Percentiles rank a stretch among this genome's conserved stretches.
Evolutionary conservation across 768 basidiomycete genomes (phyloP).

Genomic region (Leucocoprinus birnbaumii): DNA sequence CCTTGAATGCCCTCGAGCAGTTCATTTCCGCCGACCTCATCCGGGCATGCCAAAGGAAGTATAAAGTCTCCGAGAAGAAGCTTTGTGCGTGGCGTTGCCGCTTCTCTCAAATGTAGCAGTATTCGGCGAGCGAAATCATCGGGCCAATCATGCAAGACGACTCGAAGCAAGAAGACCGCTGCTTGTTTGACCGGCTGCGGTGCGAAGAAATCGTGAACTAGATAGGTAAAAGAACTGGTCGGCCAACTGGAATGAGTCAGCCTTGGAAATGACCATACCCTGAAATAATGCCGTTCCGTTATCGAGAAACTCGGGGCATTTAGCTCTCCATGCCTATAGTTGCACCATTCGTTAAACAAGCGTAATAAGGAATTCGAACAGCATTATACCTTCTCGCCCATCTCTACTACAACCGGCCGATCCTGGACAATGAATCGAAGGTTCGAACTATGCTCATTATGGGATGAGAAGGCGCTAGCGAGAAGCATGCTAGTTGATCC

Average conservation of each 20-base stretch:
- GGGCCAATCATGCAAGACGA: slow-evolving; percentile 66
- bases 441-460: slow-evolving; percentile 13
- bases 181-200: slow-evolving; percentile 43
- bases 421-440: slow-evolving; percentile 64
- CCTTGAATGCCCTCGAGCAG: slow-evolving; percentile 14
- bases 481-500: slow-evolving; percentile 40
- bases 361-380: not conserved
- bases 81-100: slow-evolving; percentile 31
- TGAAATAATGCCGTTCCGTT: slow-evolving; percentile 24
- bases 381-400: slow-evolving; percentile 40
- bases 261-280: slow-evolving; percentile 16
- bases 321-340: slow-evolving; percentile 18
- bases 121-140: slow-evolving; percentile 37
- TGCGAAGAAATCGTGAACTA: slow-evolving; percentile 30
- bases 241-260: too few relatives aligned
- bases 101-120: slow-evolving; percentile 31
- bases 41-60: slow-evolving; percentile 32
- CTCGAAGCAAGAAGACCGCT: slow-evolving; percentile 51
- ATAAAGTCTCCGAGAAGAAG: slow-evolving; percentile 41
- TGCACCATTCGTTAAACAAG: not conserved
- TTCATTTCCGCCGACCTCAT: slow-evolving; percentile 19
- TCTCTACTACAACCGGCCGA: slow-evolving; percentile 45
- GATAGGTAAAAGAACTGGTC: too few relatives aligned
- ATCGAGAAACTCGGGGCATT: slow-evolving; percentile 21
- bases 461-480: slow-evolving; percentile 28